Evolutionary conservation across 371 early-diverging fungal genomes (phyloP).

Genomic region (Apophysomyces elegans): DNA sequence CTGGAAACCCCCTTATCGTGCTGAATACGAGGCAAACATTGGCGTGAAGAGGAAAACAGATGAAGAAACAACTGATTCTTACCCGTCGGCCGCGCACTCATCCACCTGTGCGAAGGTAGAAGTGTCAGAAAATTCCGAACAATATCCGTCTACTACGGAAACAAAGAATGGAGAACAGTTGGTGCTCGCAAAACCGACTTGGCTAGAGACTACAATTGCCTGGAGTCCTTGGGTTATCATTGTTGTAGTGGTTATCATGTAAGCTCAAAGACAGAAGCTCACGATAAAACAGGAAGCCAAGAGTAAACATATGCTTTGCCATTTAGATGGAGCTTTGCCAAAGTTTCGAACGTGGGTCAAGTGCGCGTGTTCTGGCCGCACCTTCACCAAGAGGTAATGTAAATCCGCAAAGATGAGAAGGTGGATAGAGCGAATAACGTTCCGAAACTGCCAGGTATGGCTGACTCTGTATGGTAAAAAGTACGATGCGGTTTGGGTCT

Average conservation of each 20-base stretch:
- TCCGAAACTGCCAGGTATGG: slow-evolving; percentile 25
- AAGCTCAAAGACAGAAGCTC: slow-evolving; percentile 8
- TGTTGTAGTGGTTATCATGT: slow-evolving; percentile 50
- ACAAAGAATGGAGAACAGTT: not conserved
- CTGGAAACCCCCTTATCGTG: slow-evolving; percentile 51
- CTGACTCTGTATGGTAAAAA: slow-evolving; percentile 45
- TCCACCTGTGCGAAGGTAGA: not conserved
- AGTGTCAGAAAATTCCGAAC: not conserved
- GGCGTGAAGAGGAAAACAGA: not conserved
- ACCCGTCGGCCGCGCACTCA: not conserved
- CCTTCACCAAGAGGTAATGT: slow-evolving; percentile 37
- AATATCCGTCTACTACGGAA: not conserved
- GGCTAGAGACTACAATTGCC: slow-evolving; percentile 39
- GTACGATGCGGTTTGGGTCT: slow-evolving; percentile 53
- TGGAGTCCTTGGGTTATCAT: slow-evolving; percentile 57
- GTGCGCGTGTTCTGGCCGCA: slow-evolving; percentile 44
- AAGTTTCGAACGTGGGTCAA: slow-evolving; percentile 34
- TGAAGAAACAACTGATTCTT: slow-evolving; percentile 18
- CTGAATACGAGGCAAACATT: slow-evolving; percentile 37
- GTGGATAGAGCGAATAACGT: not conserved
- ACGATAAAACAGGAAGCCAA: not conserved
- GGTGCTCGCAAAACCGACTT: slow-evolving; percentile 31
- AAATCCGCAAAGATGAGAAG: not conserved
- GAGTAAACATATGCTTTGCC: not conserved
- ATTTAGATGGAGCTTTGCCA: slow-evolving; percentile 46